These are phyloP conservation scores for Aspergillus indologenus DNA, from an alignment of 495 filamentous ascomycete genomes.

Conservation along the genomic window DNA sequence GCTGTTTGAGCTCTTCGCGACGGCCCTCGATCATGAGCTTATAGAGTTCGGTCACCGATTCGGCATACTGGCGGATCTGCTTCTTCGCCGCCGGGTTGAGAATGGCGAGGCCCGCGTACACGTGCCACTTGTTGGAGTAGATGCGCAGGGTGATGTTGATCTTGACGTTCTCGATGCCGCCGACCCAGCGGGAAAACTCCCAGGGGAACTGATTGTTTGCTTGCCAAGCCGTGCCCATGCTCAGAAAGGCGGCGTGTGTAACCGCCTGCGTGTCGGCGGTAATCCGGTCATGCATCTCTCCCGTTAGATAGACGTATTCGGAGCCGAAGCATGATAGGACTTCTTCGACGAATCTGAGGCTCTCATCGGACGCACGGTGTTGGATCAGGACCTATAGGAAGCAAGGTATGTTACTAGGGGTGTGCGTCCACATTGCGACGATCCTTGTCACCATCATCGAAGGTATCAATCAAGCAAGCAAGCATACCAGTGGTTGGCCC, in stretches of 20 bases:
- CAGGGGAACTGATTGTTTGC: slow-evolving; percentile 92
- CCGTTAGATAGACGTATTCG: slow-evolving; percentile 80
- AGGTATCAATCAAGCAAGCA: not conserved
- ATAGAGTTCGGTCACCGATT: slow-evolving; percentile 89
- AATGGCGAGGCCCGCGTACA: slow-evolving; percentile 96
- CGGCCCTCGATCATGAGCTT: slow-evolving; percentile 92
- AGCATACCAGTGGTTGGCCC: slow-evolving; percentile 76
- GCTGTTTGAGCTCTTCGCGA: slow-evolving; percentile 69
- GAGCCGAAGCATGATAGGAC: slow-evolving; percentile 80
- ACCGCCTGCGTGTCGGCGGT: slow-evolving; percentile 98
- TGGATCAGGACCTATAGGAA: slow-evolving; percentile 75
- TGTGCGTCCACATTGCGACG: not conserved
- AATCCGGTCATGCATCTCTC: slow-evolving; percentile 87
- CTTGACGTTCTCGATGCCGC: slow-evolving; percentile 98
- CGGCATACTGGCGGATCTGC: slow-evolving; percentile 92
- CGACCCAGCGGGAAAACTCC: slow-evolving; percentile 88
- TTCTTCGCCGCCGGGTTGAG: slow-evolving; percentile 86
- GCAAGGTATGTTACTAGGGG: slow-evolving; percentile 16
- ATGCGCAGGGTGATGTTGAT: slow-evolving; percentile 97
- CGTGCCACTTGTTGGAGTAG: slow-evolving; percentile 98
- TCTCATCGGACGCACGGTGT: slow-evolving; percentile 78
- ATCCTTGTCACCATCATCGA: not conserved
- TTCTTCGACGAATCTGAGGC: slow-evolving; percentile 70
- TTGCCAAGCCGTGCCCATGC: slow-evolving; percentile 96
- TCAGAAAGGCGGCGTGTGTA: slow-evolving; percentile 93